Evolutionary conservation across 106 monocot genomes (phyloP).

Genomic region (Alisma plantagoaquatica): DNA sequence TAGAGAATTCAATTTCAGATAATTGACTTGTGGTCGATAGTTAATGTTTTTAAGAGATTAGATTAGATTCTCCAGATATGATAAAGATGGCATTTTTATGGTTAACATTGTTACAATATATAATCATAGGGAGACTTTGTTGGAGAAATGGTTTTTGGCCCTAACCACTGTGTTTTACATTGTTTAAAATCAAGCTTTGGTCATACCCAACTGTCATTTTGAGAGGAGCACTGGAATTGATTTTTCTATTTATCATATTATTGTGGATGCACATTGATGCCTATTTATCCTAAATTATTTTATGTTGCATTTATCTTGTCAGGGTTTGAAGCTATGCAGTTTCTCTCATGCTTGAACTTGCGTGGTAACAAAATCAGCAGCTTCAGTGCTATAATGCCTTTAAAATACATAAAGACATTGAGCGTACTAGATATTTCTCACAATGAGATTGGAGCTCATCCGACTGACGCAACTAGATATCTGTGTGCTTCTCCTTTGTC

Average conservation of each 20-base stretch:
- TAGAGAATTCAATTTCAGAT: too few species aligned
- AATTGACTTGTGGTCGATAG: too few species aligned
- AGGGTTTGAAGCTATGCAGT: constrained; percentile 83
- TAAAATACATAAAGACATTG: constrained; percentile 36
- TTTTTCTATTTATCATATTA: not conserved
- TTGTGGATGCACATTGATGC: not conserved
- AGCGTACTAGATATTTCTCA: constrained; percentile 59
- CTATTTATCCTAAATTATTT: not conserved
- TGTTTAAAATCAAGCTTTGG: too few species aligned
- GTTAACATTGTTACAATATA: too few species aligned
- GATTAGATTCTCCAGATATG: too few species aligned
- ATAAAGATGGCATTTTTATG: too few species aligned
- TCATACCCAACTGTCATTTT: too few species aligned
- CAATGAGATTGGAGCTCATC: constrained; percentile 59
- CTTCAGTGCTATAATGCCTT: constrained; percentile 56
- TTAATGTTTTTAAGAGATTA: too few species aligned
- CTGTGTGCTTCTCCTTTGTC: constrained; percentile 61
- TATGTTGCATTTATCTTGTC: not conserved
- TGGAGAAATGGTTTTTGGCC: too few species aligned
- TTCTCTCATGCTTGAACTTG: constrained; percentile 59
- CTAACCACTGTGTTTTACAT: too few species aligned
- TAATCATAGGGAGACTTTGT: too few species aligned
- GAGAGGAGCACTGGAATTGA: too few species aligned
- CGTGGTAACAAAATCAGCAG: constrained; percentile 50
- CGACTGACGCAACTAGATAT: constrained; percentile 54